Evolutionary conservation across 306 rosid genomes (phyloP), one percentile per base, ranked within the genome.

Genomic region (Leucaena leucocephala): DNA sequence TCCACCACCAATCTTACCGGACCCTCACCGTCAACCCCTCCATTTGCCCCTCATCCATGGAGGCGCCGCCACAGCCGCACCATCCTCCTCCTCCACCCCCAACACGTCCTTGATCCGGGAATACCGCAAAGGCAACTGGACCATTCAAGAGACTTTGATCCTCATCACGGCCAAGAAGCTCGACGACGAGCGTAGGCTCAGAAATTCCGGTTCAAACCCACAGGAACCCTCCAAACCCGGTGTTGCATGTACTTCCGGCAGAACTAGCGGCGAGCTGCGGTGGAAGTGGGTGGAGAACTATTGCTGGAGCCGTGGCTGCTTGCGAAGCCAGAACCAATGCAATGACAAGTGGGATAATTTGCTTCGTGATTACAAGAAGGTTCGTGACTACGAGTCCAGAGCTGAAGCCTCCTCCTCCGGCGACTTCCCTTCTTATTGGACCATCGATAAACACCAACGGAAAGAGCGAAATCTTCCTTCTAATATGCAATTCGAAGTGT

Each of bases 261-360:
- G 81, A 3, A 65, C 63, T 36, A 85, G 86, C 17, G 90, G 94
- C 0, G 92, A 90, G 73, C 58, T 90, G 0, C 40, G 94, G 39
- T 90, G 94, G 94, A 90, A 90, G 49, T 88, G 94, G 92, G 94
- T 90, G 0, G 94, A 90, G 66, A 88, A 90, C 71, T 90, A 90
- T 80, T 90, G 94, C 83, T 90, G 94, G 94, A 88, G 35, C 78
- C 85, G 82, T 3, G 94, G 90, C 0, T 90, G 94, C 42, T 68
- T 83, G 3, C 79, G 94, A 64, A 88, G 92, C 89, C 90, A 88
- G 71, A 90, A 88, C 44, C 94, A 90, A 82, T 90, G 90, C 71
- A 88, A 90, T 36, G 94, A 90, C 58, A 90, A 90, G 40, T 90
- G 94, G 94, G 94, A 90, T 71, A 90, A 90, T 38, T 71, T 90